Evolutionary conservation across 371 early-diverging fungal species (phyloP), one percentile per base, ranked within the genome.

Genomic region (Sporodiniella umbellata): DNA sequence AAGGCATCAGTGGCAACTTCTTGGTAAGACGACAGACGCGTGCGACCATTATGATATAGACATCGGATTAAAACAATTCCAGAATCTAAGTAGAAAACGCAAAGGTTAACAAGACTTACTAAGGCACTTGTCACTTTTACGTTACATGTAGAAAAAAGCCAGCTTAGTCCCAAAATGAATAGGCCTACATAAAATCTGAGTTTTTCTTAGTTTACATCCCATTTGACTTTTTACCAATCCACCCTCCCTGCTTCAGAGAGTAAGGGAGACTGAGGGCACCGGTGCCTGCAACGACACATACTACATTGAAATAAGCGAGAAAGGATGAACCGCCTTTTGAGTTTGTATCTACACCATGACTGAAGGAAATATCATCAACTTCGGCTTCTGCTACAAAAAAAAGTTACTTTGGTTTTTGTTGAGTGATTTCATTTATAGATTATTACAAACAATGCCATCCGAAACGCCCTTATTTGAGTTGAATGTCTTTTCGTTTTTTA

Each of bases 261-360:
- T 80, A 87, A 18, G 93, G 91, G 14, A 95, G 74, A 47, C 91
- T 90, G 6, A 93, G 72, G 10, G 91, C 83, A 21, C 95, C 95
- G 10, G 89, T 87, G 28, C 94, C 94, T 3, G 91, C 90, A 14
- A 90, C 80, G 3, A 92, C 87, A 72, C 92, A 88, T 12, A 87
- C 85, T 10, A 87, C 69, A 58, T 83, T 87, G 35, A 80, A 74
- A 48, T 79, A 82, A 10, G 82, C 78, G 15, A 63, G 59, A 39
- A 78, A 78, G 33, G 54, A 46, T 0, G 65, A 64, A 14, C 57
- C 60, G 2, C 37, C 44, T 14, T 65, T 62, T 8, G 17, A 12
- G n/a, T 19, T 15, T 4, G 42, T 42, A 37, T 23, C 47, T 11
- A 47, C 47, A 33, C 47, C 47, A 47, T 47, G 47, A 33, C 47